Evolutionary conservation across 2,329 filamentous ascomycete genomes (phyloP), one percentile per base, ranked within the genome.

Genomic region (Nigrospora osmanthi): DNA sequence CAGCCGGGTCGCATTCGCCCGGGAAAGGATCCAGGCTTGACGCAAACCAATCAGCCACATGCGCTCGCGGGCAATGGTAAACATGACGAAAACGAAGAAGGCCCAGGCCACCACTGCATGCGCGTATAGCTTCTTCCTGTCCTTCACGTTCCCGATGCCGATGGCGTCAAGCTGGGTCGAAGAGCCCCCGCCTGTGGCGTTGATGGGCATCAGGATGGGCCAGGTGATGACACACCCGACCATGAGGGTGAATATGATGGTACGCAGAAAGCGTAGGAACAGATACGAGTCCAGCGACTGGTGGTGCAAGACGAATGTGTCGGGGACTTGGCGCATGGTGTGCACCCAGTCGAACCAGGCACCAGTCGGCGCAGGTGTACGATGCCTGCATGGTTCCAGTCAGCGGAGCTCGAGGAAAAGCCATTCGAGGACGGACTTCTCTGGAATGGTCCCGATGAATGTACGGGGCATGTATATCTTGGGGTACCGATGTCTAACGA

Each of bases 31-130:
- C 68, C 94, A 97, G 1, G 91, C 91, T 67, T 97, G 93, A 52
- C 91, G 87, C 43, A 97, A 68, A 57, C 95, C 95, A 69, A 96
- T 87, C 65, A 89, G 95, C 75, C 85, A 97, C 56, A 98, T 84
- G 59, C 83, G 83, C 65, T 98, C 93, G 49, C 93, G 81, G 30
- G 88, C 88, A 44, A 98, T 81, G 57, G 89, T 87, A 65, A 89
- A 91, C 64, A 96, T 83, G 48, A 98, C 75, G 62, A 97, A 96
- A 46, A 80, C 75, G 55, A 95, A 89, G 60, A 90, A 95, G 43
- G 88, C 66, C 78, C 87, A 95, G 1, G 84, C 87, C 31, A 93
- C 72, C 38, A 85, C 73, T n/a, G 80, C 78, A 61, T 95, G 89
- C 0, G 88, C 91, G 58, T 85, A 96, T 59, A 85, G 83, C 50